These are phyloP conservation scores for Microcyclospora pomicola DNA, from an alignment of 2,329 filamentous ascomycete genomes.

Conservation along the genomic window DNA sequence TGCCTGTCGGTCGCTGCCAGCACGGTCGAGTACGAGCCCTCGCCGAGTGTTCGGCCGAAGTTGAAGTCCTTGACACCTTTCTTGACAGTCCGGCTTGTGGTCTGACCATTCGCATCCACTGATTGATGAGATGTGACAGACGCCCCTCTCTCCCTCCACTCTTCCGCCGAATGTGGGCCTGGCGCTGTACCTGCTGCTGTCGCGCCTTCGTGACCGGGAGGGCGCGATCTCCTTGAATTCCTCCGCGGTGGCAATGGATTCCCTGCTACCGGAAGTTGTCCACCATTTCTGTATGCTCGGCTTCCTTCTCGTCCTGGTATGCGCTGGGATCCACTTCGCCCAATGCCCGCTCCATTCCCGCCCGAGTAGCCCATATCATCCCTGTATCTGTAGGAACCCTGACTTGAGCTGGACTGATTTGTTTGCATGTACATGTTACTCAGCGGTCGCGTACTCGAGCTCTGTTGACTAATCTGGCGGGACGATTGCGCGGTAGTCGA, in stretches of 20 bases:
- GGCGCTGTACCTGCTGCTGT: constrained; percentile 24
- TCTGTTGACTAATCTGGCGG: constrained; percentile 19
- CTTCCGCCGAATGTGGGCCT: constrained; percentile 55
- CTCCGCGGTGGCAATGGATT: constrained; percentile 59
- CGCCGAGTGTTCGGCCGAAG: constrained; percentile 79
- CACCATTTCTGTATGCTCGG: constrained; percentile 49
- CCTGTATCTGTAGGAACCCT: constrained; percentile 33
- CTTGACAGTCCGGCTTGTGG: constrained; percentile 72
- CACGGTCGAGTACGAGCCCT: constrained; percentile 96
- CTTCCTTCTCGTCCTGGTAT: constrained; percentile 53
- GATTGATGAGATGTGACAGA: constrained; percentile 71
- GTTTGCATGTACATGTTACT: constrained; percentile 36
- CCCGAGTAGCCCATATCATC: constrained; percentile 26
- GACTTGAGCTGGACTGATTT: constrained; percentile 34
- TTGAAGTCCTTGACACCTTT: constrained; percentile 96
- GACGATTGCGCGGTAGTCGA: constrained; percentile 1
- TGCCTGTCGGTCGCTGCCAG: constrained; percentile 85
- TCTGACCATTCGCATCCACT: constrained; percentile 63
- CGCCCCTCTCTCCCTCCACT: constrained; percentile 94
- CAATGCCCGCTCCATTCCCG: constrained; percentile 34
- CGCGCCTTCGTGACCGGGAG: constrained; percentile 8
- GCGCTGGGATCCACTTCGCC: constrained; percentile 50
- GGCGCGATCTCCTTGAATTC: constrained; percentile 51
- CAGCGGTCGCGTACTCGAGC: constrained; percentile 22
- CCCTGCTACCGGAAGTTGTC: constrained; percentile 40